These are phyloP conservation scores for Pseudognaphalium luteoalbum DNA, from an alignment of 129 eudicot genomes.

Conservation along the genomic window DNA sequence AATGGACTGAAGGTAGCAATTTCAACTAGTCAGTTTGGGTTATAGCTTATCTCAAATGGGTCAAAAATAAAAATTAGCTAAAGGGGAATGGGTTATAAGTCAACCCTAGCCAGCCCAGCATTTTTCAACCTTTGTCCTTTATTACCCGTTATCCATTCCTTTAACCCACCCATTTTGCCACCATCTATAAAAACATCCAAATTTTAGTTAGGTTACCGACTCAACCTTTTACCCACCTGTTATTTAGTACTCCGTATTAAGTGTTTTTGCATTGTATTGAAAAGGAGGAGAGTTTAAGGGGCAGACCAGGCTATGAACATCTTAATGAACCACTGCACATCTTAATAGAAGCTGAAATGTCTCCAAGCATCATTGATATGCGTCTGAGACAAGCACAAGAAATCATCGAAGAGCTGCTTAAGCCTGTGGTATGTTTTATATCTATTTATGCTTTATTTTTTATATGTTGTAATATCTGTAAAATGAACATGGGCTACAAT, in stretches of 20 bases:
- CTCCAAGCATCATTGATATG: conserved; percentile 55
- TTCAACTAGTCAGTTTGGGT: background rate
- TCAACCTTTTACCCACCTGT: background rate
- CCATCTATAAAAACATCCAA: background rate
- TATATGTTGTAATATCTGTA: background rate
- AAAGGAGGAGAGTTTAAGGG: conserved; percentile 80
- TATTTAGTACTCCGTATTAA: background rate
- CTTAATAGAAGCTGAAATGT: conserved; percentile 73
- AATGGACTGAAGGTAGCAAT: background rate
- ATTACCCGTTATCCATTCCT: background rate
- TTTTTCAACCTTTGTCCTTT: background rate
- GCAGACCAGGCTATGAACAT: conserved; percentile 86
- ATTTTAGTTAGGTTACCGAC: background rate
- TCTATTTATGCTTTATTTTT: background rate
- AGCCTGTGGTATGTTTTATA: conserved; percentile 65
- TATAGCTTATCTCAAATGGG: background rate
- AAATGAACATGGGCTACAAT: background rate
- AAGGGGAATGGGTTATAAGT: background rate
- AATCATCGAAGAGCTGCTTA: conserved; percentile 75
- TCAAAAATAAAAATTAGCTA: background rate
- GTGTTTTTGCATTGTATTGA: background rate
- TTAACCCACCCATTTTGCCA: background rate
- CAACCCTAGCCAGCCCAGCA: background rate
- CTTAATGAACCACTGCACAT: conserved; percentile 74
- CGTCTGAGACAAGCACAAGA: conserved; percentile 70